phyloP scores from a whole-genome alignment of 805 yeast species.

The Citeromyces matritensis region DNA sequence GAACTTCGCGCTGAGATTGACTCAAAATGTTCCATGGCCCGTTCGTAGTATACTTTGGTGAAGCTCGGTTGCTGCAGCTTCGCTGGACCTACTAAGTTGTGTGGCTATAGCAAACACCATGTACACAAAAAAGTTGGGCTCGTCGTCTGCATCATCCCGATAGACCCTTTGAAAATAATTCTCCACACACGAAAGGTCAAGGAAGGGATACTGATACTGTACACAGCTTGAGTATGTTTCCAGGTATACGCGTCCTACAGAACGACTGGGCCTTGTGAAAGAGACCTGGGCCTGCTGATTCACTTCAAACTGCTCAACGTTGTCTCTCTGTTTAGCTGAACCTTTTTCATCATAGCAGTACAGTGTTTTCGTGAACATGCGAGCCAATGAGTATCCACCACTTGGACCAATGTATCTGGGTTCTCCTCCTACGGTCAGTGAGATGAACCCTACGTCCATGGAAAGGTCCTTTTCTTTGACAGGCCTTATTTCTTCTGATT shows the following conservation, averaged over 20 bases:
- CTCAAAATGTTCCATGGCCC: slow-evolving; percentile 13
- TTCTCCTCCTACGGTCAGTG: slow-evolving; percentile 14
- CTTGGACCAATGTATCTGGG: slow-evolving; percentile 14
- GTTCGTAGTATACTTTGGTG: slow-evolving; percentile 13
- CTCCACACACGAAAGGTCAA: slow-evolving; percentile 13
- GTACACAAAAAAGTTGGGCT: slow-evolving; percentile 12
- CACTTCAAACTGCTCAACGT: slow-evolving; percentile 2
- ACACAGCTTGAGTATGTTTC: slow-evolving; percentile 12
- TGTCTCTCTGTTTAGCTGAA: too few species aligned
- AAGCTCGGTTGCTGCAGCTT: slow-evolving; percentile 4
- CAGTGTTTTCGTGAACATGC: slow-evolving; percentile 8
- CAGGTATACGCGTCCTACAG: slow-evolving; percentile 6
- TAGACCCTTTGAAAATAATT: slow-evolving; percentile 9
- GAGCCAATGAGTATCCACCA: slow-evolving; percentile 16
- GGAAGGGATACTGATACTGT: slow-evolving; percentile 19
- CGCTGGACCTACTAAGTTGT: slow-evolving; percentile 7
- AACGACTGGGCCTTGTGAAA: slow-evolving; percentile 9
- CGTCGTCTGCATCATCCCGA: slow-evolving; percentile 6
- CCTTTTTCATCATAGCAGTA: slow-evolving; percentile 8
- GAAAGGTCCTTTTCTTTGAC: slow-evolving; percentile 7
- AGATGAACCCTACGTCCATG: slow-evolving; percentile 14
- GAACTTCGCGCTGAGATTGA: slow-evolving; percentile 10
- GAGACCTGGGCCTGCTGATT: slow-evolving; percentile 4
- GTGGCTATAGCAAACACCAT: slow-evolving; percentile 17
- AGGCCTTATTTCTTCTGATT: neutral